Evolutionary conservation across 148 eudicot species (phyloP).

Genomic region (Vaccinium vitisidaea): DNA sequence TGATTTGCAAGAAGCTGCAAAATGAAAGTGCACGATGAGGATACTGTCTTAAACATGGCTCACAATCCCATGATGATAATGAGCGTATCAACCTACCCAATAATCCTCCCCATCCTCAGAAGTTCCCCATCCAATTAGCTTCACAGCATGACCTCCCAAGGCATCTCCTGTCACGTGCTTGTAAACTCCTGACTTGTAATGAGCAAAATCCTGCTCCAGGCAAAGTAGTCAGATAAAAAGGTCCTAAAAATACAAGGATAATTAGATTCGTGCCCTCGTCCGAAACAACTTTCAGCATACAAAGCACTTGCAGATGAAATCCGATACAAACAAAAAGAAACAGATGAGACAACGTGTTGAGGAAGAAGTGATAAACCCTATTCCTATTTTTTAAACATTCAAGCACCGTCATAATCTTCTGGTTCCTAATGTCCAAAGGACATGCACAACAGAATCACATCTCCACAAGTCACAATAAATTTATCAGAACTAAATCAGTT

Average conservation of each 20-base stretch:
- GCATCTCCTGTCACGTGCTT: conserved; percentile 64
- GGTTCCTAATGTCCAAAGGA: not conserved
- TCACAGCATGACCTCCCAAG: conserved; percentile 96
- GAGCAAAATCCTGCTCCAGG: conserved; percentile 75
- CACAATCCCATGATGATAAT: not conserved
- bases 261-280: not conserved
- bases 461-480: not conserved
- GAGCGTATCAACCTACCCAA: conserved; percentile 51
- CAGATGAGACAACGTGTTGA: not conserved
- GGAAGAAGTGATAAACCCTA: not conserved
- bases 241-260: not conserved
- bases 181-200: conserved; percentile 92
- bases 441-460: not conserved
- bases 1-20: conserved; percentile 90
- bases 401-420: not conserved
- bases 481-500: not conserved
- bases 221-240: conserved; percentile 11
- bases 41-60: not conserved
- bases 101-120: conserved; percentile 82
- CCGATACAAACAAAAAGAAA: not conserved
- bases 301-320: conserved; percentile 5
- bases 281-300: not conserved
- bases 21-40: conserved; percentile 14
- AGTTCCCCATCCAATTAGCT: conserved; percentile 97
- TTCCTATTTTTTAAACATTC: not conserved